phyloP scores from a whole-genome alignment of 2,329 filamentous ascomycete species.

The Tolypocladium tropicale region DNA sequence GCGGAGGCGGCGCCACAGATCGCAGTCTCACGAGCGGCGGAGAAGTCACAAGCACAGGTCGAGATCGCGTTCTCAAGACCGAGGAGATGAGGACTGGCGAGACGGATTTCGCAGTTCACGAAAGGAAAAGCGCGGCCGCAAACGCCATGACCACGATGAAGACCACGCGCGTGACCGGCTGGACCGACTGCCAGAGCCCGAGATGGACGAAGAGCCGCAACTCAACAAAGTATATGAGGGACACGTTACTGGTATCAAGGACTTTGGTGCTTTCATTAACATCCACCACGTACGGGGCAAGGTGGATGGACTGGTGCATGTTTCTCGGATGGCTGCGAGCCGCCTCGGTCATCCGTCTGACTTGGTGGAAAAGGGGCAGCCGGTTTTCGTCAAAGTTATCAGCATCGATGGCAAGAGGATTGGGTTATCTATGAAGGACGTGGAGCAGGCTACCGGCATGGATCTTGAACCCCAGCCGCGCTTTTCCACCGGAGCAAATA shows the following conservation, averaged over 20 bases:
- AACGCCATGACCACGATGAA: slow-evolving; percentile 29
- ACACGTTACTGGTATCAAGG: slow-evolving; percentile 82
- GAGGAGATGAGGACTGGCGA: slow-evolving; percentile 36
- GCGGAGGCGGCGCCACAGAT: slow-evolving; percentile 28
- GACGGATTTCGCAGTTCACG: slow-evolving; percentile 20
- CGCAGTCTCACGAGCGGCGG: slow-evolving; percentile 31
- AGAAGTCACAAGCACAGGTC: slow-evolving; percentile 24
- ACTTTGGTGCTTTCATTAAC: slow-evolving; percentile 94
- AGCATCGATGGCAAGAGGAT: slow-evolving; percentile 76
- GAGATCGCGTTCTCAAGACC: slow-evolving; percentile 26
- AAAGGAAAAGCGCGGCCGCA: slow-evolving; percentile 24
- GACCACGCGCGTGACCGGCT: slow-evolving; percentile 46
- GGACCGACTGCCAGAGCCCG: slow-evolving; percentile 54
- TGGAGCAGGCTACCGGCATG: slow-evolving; percentile 78
- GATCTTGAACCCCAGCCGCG: slow-evolving; percentile 71
- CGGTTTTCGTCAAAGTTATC: slow-evolving; percentile 85
- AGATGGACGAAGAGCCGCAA: slow-evolving; percentile 72
- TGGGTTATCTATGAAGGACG: slow-evolving; percentile 93
- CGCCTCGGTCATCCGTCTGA: slow-evolving; percentile 91
- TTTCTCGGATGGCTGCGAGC: slow-evolving; percentile 78
- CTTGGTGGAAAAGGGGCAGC: slow-evolving; percentile 67
- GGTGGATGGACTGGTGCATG: slow-evolving; percentile 86
- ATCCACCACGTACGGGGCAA: slow-evolving; percentile 78
- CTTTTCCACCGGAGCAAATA: slow-evolving; percentile 84
- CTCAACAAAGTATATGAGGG: slow-evolving; percentile 85